A percentile compares a stretch with the other conserved stretches of the same genome.
These are phyloP conservation scores for Microstroma glucosiphilum DNA, from an alignment of 1,284 basidiomycete species.

Conservation along the genomic window DNA sequence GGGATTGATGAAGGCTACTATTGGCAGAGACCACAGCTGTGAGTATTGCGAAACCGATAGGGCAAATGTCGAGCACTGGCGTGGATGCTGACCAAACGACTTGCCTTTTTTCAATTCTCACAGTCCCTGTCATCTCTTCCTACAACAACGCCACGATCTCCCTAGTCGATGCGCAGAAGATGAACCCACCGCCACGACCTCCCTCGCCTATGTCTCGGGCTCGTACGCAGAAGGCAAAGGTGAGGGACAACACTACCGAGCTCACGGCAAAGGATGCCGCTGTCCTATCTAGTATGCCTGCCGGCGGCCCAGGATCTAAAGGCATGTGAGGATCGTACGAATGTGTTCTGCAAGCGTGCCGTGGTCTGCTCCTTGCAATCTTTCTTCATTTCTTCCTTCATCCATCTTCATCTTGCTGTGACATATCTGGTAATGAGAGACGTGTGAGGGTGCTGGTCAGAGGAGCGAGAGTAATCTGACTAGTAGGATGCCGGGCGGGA, in stretches of 20 bases:
- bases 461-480: no score
- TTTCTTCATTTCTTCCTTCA: no score
- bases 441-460: no score
- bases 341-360: no score
- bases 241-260: constrained; percentile 81
- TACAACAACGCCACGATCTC: constrained; percentile 97
- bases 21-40: constrained; percentile 59
- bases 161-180: constrained; percentile 84
- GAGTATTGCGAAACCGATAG: constrained; percentile 3
- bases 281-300: constrained; percentile 42
- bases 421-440: no score
- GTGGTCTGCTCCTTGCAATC: no score
- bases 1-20: constrained; percentile 97
- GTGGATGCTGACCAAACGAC: neutral
- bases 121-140: constrained; percentile 78
- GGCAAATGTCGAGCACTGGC: neutral
- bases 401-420: no score
- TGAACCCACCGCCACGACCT: constrained; percentile 89
- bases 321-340: no score
- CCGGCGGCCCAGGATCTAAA: neutral
- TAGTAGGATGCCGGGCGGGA: no score
- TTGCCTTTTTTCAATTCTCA: constrained; percentile 47
- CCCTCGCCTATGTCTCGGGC: constrained; percentile 82
- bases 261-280: constrained; percentile 61
- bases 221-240: constrained; percentile 78